These are phyloP conservation scores for Mimosa pudica DNA, from an alignment of 306 rosid species.

Conservation along the genomic window DNA sequence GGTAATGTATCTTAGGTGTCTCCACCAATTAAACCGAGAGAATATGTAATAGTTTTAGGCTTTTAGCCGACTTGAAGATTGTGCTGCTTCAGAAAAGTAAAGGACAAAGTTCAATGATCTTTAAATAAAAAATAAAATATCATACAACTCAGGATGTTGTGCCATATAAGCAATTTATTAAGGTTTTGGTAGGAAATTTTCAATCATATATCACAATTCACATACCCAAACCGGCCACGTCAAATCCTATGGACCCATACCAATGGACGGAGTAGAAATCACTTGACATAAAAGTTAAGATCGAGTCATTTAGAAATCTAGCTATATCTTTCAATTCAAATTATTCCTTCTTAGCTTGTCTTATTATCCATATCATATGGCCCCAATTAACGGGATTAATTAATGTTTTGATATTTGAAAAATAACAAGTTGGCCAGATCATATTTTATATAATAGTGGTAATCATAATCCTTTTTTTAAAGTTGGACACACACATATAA, in stretches of 20 bases:
- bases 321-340: not conserved
- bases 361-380: not conserved
- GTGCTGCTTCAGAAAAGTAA: not conserved
- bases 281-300: no score
- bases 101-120: not conserved
- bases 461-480: no score
- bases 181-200: not conserved
- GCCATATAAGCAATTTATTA: conserved; percentile 5
- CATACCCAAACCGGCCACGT: no score
- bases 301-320: no score
- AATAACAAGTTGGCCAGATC: not conserved
- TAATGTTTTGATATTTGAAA: not conserved
- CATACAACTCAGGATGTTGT: not conserved
- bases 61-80: not conserved
- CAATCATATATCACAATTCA: not conserved
- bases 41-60: not conserved
- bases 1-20: not conserved
- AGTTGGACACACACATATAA: no score
- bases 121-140: not conserved
- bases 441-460: not conserved
- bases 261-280: no score
- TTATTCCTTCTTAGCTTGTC: not conserved
- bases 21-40: not conserved
- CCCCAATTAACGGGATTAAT: no score
- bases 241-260: no score